Evolutionary conservation across 495 filamentous ascomycete genomes (phyloP).

Genomic region (Aspergillus mulundensis): DNA sequence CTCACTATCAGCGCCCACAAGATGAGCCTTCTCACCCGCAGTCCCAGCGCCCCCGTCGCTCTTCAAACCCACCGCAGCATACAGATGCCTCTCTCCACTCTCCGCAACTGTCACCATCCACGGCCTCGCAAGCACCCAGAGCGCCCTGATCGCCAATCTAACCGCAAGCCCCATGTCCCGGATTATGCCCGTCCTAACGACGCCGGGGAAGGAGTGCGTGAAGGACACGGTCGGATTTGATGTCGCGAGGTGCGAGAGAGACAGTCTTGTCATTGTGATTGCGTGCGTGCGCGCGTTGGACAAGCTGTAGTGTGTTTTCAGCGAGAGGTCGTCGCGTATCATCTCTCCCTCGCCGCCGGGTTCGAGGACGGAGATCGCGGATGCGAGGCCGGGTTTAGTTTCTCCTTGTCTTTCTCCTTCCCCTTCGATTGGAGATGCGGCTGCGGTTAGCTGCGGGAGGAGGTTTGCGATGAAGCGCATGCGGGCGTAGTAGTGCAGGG

Average conservation of each 20-base stretch:
- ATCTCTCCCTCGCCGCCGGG: slow-evolving; percentile 49
- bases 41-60: neutral
- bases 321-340: slow-evolving; percentile 37
- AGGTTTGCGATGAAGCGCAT: slow-evolving; percentile 56
- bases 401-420: too few relatives aligned
- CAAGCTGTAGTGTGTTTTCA: slow-evolving; percentile 21
- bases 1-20: neutral
- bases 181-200: neutral
- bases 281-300: slow-evolving; percentile 36
- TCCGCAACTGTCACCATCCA: slow-evolving; percentile 3
- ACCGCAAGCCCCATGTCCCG: neutral
- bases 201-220: neutral
- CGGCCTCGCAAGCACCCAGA: neutral
- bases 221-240: neutral
- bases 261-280: slow-evolving; percentile 23
- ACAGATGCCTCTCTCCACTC: slow-evolving; percentile 10
- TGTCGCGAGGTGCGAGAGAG: neutral
- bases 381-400: neutral
- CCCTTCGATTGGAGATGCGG: too few relatives aligned
- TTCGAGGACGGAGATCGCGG: slow-evolving; percentile 47
- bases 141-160: neutral
- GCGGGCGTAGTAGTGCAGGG: slow-evolving; percentile 56
- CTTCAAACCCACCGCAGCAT: neutral
- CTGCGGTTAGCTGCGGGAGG: slow-evolving; percentile 45
- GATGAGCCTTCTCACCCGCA: too few relatives aligned